Percentiles rank a stretch among this genome's conserved stretches.
These are phyloP conservation scores for Cronartium quercuum DNA, from an alignment of 1,284 basidiomycete species.

Conservation along the genomic window DNA sequence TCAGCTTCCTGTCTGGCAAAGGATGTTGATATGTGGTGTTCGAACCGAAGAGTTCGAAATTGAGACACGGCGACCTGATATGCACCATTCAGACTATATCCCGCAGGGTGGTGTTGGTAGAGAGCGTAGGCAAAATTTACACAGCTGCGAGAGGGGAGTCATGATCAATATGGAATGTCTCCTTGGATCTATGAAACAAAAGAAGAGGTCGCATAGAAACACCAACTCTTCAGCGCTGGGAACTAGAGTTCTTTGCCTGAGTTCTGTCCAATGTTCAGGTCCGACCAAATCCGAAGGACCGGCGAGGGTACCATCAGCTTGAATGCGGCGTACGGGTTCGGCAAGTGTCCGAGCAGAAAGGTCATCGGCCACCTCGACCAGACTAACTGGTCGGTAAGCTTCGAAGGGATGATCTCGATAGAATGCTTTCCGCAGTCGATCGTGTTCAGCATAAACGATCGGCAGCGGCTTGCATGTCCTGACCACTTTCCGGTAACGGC, in stretches of 20 bases:
- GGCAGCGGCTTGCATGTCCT: slow-evolving; percentile 1
- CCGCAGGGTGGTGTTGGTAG: neutral
- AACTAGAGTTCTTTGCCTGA: slow-evolving; percentile 12
- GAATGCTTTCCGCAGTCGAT: slow-evolving; percentile 26
- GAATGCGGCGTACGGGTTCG: neutral
- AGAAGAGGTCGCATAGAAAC: neutral
- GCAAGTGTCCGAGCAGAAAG: neutral
- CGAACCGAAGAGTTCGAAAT: slow-evolving; percentile 31
- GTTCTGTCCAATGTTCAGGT: neutral
- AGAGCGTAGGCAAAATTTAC: slow-evolving; percentile 22
- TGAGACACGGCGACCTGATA: slow-evolving; percentile 31
- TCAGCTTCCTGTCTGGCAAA: slow-evolving; percentile 36
- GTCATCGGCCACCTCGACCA: slow-evolving; percentile 11
- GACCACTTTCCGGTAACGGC: neutral
- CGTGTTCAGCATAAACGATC: slow-evolving; percentile 1
- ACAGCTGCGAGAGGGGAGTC: slow-evolving; percentile 10
- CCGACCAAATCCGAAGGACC: slow-evolving; percentile 1
- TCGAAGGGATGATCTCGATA: slow-evolving; percentile 38
- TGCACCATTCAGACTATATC: slow-evolving; percentile 26
- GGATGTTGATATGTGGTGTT: slow-evolving; percentile 10
- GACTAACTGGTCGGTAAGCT: slow-evolving; percentile 23
- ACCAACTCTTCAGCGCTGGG: slow-evolving; percentile 28
- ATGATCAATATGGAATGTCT: too few species aligned
- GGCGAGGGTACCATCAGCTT: neutral
- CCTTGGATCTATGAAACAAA: neutral